Evolutionary conservation across 371 early-diverging fungal genomes (phyloP), one percentile per base, ranked within the genome.

Genomic region (Zychaea mexicana): DNA sequence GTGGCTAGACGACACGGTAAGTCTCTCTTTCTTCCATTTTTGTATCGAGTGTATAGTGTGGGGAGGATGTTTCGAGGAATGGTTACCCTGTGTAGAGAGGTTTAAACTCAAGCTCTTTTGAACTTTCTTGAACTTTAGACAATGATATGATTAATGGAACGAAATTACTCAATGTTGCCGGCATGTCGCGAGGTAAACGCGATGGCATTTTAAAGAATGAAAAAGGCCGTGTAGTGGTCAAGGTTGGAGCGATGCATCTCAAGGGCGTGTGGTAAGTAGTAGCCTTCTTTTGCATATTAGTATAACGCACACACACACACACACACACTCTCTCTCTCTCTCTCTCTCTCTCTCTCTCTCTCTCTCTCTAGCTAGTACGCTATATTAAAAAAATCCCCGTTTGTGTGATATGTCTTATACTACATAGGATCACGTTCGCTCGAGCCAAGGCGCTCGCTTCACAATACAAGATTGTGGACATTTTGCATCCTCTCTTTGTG

Each of bases 141-240:
- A 90, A 92, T 67, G 85, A 92, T 64, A 91, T 91, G 90, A 85
- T 93, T 38, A 93, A 94, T 66, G 93, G 94, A 8, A 94, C 94
- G 30, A 94, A 94, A 70, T 74, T 94, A 36, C 81, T 93, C 13
- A 94, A 94, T 75, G 92, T 94, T 10, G 88, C 89, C 26, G 91
- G 92, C 49, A 92, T 93, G 93, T 89, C 94, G 45, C 89, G 94
- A 21, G 94, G 94, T 49, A 92, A 91, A 73, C 81, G 94, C 24
- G 94, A 94, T 68, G 92, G 92, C 15, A 93, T 94, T 53, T 78
- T 94, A 22, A 94, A 94, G 71, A 90, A 91, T 56, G 94, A 94
- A 71, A 89, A 89, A 70, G 92, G 90, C 19, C 83, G 94, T 42
- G 86, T 87, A 5, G 94, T 94, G 3, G 90, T 94, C 61, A 94